These are phyloP conservation scores for Jamesozyma gamospora DNA, from an alignment of 805 yeast genomes.

Conservation along the genomic window DNA sequence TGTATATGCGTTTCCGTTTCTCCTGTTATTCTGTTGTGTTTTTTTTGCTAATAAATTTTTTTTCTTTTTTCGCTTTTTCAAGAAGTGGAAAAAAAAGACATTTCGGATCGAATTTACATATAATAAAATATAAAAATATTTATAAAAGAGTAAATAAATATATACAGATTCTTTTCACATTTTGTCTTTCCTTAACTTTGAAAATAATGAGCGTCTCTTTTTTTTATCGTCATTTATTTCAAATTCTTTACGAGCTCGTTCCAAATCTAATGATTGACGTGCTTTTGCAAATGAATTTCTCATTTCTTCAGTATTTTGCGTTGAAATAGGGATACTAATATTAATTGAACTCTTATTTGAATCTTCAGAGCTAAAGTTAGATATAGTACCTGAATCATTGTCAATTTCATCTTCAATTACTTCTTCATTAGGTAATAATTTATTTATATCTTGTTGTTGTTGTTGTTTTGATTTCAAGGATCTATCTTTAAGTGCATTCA, in stretches of 20 bases:
- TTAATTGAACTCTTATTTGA: constrained; percentile 11
- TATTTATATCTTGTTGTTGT: no score
- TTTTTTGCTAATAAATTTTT: no score
- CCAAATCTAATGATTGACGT: constrained; percentile 26
- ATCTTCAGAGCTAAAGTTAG: no score
- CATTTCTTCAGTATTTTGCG: constrained; percentile 8
- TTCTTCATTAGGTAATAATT: no score
- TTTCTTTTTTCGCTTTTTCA: no score
- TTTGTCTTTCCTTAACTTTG: constrained; percentile 22
- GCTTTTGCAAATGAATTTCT: constrained; percentile 19
- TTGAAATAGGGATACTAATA: constrained; percentile 9
- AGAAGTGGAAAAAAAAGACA: no score
- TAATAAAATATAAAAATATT: no score
- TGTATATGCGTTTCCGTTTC: no score
- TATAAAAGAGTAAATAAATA: neutral
- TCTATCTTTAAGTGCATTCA: constrained; percentile 13
- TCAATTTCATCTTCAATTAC: no score
- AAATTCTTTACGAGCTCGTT: constrained; percentile 20
- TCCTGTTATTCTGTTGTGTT: no score
- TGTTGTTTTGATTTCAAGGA: constrained; percentile 23
- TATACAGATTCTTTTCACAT: constrained; percentile 7
- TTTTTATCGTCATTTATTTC: constrained; percentile 9
- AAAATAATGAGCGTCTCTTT: constrained; percentile 24
- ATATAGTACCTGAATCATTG: no score
- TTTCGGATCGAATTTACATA: no score